Conservation (phyloP, 2,329 filamentous ascomycete species). For the Coniochaeta prunicola region DNA sequence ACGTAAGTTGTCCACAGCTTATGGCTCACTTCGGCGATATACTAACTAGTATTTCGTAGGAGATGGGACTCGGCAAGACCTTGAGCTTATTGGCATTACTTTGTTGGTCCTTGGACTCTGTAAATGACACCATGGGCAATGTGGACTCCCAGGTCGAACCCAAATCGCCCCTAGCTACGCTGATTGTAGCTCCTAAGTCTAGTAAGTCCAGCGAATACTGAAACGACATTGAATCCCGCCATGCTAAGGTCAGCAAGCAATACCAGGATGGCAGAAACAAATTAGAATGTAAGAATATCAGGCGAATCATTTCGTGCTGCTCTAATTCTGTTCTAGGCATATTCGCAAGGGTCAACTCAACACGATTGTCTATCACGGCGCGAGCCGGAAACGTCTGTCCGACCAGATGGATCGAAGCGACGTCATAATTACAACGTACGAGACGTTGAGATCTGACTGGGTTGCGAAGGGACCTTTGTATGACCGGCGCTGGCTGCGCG, state of each 20-base stretch:
- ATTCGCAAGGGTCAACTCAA: conserved; percentile 8
- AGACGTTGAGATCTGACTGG: conserved; percentile 19
- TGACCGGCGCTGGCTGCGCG: conserved; percentile 4
- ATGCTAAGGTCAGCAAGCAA: conserved; percentile 10
- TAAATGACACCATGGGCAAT: conserved; percentile 2
- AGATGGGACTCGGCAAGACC: conserved; percentile 28
- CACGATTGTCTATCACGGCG: conserved; percentile 13
- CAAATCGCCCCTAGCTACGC: conserved; percentile 10
- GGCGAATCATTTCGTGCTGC: neutral
- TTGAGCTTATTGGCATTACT: conserved; percentile 21
- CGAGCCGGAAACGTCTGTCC: conserved; percentile 5
- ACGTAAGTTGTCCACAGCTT: conserved; percentile 14
- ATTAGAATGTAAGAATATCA: conserved; percentile 14
- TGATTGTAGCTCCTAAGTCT: conserved; percentile 15
- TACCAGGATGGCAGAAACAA: conserved; percentile 18
- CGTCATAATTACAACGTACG: conserved; percentile 22
- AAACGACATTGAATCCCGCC: neutral
- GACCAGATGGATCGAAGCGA: conserved; percentile 14
- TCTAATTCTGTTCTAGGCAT: conserved; percentile 11
- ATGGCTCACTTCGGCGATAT: neutral
- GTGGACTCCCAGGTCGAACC: neutral
- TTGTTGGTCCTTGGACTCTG: conserved; percentile 14
- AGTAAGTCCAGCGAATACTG: conserved; percentile 3
- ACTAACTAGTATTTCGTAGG: conserved; percentile 11
- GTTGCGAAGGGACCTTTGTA: conserved; percentile 3